Evolutionary conservation across 192 early-diverging fungal genomes (phyloP).

Genomic region (Haplosporangium gracile): DNA sequence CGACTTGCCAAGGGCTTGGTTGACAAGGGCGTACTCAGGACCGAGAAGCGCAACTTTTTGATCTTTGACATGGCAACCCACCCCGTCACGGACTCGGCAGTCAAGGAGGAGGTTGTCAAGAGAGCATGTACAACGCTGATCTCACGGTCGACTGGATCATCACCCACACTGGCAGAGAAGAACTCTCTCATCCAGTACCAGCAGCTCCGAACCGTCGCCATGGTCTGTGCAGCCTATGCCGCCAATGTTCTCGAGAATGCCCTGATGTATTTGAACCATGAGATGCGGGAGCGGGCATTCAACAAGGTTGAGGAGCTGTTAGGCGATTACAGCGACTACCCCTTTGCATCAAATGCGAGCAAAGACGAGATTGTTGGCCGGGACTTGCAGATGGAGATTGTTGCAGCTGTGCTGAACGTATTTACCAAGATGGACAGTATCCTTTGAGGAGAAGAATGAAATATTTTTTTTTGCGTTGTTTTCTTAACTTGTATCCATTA

Average conservation of each 20-base stretch:
- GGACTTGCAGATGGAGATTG: constrained; percentile 75
- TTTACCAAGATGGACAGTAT: constrained; percentile 92
- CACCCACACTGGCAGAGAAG: constrained; percentile 66
- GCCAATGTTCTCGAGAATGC: constrained; percentile 98
- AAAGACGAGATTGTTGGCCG: constrained; percentile 68
- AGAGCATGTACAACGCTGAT: constrained; percentile 85
- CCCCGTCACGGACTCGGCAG: constrained; percentile 88
- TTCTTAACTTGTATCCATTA: constrained; percentile 13
- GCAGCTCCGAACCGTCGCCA: constrained; percentile 82
- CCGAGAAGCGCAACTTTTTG: constrained; percentile 96
- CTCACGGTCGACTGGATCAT: constrained; percentile 71
- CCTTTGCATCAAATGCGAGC: constrained; percentile 70
- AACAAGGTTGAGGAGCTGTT: constrained; percentile 90
- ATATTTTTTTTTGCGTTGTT: not conserved
- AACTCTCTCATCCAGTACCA: constrained; percentile 67
- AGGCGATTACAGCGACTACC: constrained; percentile 85
- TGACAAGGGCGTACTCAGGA: constrained; percentile 96
- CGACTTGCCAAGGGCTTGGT: constrained; percentile 96
- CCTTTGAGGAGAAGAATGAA: constrained; percentile 54
- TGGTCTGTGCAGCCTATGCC: constrained; percentile 96
- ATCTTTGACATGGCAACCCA: constrained; percentile 99
- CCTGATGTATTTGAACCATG: constrained; percentile 83
- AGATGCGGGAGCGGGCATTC: constrained; percentile 90
- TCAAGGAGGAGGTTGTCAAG: constrained; percentile 91
- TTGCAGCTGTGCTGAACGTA: constrained; percentile 86